Evolutionary conservation across 495 filamentous ascomycete species (phyloP).

Genomic region (Penicillium diatomitis): DNA sequence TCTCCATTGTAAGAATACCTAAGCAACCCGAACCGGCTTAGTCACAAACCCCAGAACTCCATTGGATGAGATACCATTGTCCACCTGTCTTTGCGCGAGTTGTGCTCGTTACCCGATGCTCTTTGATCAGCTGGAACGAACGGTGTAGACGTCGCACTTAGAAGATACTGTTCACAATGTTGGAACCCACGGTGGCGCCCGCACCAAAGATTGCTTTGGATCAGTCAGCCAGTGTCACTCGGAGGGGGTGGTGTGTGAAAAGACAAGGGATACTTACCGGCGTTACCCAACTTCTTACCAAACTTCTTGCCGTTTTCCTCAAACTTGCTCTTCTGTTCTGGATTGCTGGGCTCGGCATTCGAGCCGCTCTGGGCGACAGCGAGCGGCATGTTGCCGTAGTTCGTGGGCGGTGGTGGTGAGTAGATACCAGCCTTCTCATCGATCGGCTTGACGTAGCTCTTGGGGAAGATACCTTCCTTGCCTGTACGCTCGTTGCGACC

Average conservation of each 20-base stretch:
- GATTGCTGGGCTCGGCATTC: slow-evolving; percentile 15
- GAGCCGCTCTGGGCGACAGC: slow-evolving; percentile 40
- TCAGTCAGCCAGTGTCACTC: slow-evolving; percentile 1
- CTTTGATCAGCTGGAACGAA: background rate
- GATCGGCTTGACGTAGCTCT: slow-evolving; percentile 67
- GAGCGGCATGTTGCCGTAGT: slow-evolving; percentile 45
- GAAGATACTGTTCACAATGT: slow-evolving; percentile 90
- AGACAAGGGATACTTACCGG: slow-evolving; percentile 27
- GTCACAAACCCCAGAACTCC: no score
- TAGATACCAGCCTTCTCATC: slow-evolving; percentile 28
- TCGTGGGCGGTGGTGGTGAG: slow-evolving; percentile 27
- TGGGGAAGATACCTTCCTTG: slow-evolving; percentile 82
- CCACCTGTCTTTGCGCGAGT: no score
- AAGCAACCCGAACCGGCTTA: no score
- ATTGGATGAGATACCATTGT: no score
- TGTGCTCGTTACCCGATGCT: no score
- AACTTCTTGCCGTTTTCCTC: slow-evolving; percentile 48
- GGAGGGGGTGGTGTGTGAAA: slow-evolving; percentile 10
- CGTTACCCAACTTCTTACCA: slow-evolving; percentile 48
- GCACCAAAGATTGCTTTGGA: slow-evolving; percentile 60
- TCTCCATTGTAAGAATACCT: no score
- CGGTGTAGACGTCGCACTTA: slow-evolving; percentile 28
- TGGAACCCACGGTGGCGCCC: slow-evolving; percentile 82
- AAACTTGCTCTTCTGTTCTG: slow-evolving; percentile 37
- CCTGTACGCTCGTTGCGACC: slow-evolving; percentile 74